Conservation (phyloP, 257 asterid species). For the Solanum sitiens region DNA sequence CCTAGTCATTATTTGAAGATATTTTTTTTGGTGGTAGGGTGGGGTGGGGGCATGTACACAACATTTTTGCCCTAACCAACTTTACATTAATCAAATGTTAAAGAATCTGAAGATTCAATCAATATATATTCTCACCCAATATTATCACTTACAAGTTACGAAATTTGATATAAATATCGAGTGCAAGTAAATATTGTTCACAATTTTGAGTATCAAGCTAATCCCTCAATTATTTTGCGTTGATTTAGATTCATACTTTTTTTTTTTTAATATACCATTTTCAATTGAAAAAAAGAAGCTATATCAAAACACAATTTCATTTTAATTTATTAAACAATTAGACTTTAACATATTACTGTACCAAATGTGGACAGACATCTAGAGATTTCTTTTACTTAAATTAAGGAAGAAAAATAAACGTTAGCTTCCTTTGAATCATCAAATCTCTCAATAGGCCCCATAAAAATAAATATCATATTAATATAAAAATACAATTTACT, state of each 20-base stretch:
- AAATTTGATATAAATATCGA: no score
- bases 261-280: background rate
- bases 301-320: background rate
- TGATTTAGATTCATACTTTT: no score
- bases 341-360: background rate
- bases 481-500: background rate
- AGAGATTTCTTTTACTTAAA: background rate
- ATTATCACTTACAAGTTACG: background rate
- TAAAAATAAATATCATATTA: background rate
- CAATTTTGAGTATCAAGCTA: no score
- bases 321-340: background rate
- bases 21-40: background rate
- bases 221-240: background rate
- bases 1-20: background rate
- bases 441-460: background rate
- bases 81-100: background rate
- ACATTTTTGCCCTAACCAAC: background rate
- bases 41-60: background rate
- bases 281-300: no score
- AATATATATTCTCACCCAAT: no score
- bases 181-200: no score
- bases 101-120: no score
- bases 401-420: background rate
- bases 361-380: background rate
- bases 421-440: background rate